Conservation (phyloP, 2,329 filamentous ascomycete species). For the Massarina eburnea region DNA sequence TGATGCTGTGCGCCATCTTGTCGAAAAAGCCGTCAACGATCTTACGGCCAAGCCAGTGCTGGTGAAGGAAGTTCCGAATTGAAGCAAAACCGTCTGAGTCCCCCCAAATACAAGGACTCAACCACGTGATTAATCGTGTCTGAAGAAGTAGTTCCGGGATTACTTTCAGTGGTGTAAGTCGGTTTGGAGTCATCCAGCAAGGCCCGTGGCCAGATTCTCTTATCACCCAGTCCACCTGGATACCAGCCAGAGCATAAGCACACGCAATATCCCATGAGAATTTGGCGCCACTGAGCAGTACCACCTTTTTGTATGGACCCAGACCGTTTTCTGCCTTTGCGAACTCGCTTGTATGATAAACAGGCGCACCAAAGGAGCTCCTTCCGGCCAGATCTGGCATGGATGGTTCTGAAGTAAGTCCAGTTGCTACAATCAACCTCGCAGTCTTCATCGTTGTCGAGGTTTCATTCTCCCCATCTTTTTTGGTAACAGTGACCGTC, state of each 20-base stretch:
- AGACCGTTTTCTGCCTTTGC: slow-evolving; percentile 43
- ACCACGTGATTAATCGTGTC: slow-evolving; percentile 69
- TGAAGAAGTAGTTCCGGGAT: slow-evolving; percentile 67
- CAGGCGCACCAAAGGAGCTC: slow-evolving; percentile 53
- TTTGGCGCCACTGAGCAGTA: slow-evolving; percentile 64
- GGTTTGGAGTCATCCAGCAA: slow-evolving; percentile 60
- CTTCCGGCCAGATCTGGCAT: slow-evolving; percentile 55
- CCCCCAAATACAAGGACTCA: slow-evolving; percentile 74
- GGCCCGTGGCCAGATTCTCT: slow-evolving; percentile 59
- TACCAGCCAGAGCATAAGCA: slow-evolving; percentile 53
- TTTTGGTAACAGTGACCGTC: slow-evolving; percentile 16
- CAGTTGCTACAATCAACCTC: slow-evolving; percentile 64
- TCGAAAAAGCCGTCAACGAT: slow-evolving; percentile 60
- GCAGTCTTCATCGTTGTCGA: slow-evolving; percentile 24
- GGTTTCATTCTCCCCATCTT: background rate
- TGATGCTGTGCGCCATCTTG: slow-evolving; percentile 56
- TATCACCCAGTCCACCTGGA: slow-evolving; percentile 61
- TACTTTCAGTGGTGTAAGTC: slow-evolving; percentile 66
- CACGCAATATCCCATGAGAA: slow-evolving; percentile 66
- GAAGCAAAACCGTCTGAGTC: slow-evolving; percentile 61
- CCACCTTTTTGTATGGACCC: slow-evolving; percentile 40
- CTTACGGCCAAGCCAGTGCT: slow-evolving; percentile 56
- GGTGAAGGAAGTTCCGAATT: slow-evolving; percentile 59
- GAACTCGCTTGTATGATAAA: slow-evolving; percentile 62
- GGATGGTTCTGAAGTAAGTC: slow-evolving; percentile 61